phyloP scores from a whole-genome alignment of 805 yeast genomes.

The Schizosaccharomyces octosporus region DNA sequence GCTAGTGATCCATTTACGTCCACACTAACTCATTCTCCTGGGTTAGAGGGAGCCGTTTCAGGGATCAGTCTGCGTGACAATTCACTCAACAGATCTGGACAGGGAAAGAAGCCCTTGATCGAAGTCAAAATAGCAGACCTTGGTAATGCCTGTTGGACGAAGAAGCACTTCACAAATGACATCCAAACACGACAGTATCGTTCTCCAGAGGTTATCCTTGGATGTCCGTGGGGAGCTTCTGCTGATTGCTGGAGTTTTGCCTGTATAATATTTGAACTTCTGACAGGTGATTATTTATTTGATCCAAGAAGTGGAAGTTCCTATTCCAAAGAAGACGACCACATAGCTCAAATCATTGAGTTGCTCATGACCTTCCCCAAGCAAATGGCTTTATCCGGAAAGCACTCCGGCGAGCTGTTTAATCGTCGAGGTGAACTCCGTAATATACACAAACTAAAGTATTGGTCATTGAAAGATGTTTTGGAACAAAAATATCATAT shows the following conservation, averaged over 20 bases:
- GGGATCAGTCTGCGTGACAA: neutral
- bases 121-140: constrained; percentile 65
- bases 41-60: neutral
- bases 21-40: neutral
- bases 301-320: constrained; percentile 43
- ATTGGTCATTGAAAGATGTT: constrained; percentile 71
- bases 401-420: constrained; percentile 37
- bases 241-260: constrained; percentile 94
- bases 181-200: constrained; percentile 84
- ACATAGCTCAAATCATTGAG: constrained; percentile 83
- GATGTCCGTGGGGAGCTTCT: constrained; percentile 80
- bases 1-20: neutral
- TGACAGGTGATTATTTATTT: constrained; percentile 84
- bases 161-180: constrained; percentile 62
- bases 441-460: constrained; percentile 57
- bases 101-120: neutral
- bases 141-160: constrained; percentile 72
- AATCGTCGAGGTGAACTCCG: constrained; percentile 43
- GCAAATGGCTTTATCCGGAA: constrained; percentile 31
- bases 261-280: constrained; percentile 65
- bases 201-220: constrained; percentile 65
- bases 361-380: constrained; percentile 46
- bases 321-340: constrained; percentile 72
- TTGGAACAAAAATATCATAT: constrained; percentile 67
- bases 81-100: neutral